These are phyloP conservation scores for Chytriomyces sp. DNA, from an alignment of 192 early-diverging fungal species.

Conservation along the genomic window DNA sequence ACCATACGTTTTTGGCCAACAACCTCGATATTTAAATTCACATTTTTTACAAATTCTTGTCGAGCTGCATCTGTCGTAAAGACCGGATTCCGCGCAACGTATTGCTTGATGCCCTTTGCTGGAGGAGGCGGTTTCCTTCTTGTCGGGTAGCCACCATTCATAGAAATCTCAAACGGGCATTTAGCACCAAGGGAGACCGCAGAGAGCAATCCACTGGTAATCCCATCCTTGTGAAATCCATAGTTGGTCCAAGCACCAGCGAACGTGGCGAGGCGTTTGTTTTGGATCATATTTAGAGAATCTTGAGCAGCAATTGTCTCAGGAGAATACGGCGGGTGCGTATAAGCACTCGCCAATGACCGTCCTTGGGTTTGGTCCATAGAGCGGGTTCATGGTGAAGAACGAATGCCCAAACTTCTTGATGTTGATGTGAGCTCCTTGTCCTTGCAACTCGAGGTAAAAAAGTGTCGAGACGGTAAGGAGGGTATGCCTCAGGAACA, in stretches of 20 bases:
- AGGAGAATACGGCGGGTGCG: slow-evolving; percentile 52
- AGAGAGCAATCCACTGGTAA: slow-evolving; percentile 59
- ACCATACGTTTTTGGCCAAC: neutral
- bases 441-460: neutral
- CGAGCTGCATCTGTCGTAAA: neutral
- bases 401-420: slow-evolving; percentile 54
- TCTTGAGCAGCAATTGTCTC: slow-evolving; percentile 58
- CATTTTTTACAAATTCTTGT: neutral
- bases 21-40: neutral
- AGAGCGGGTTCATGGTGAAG: slow-evolving; percentile 63
- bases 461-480: neutral
- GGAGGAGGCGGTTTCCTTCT: slow-evolving; percentile 27
- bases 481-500: neutral
- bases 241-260: slow-evolving; percentile 70
- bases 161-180: slow-evolving; percentile 47
- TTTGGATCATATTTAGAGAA: slow-evolving; percentile 50
- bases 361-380: slow-evolving; percentile 44
- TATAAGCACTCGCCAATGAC: slow-evolving; percentile 50
- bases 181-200: slow-evolving; percentile 56
- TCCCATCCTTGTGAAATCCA: slow-evolving; percentile 69
- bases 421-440: slow-evolving; percentile 37
- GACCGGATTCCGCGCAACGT: slow-evolving; percentile 14
- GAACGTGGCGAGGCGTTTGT: slow-evolving; percentile 46
- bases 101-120: slow-evolving; percentile 30
- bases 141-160: slow-evolving; percentile 58